These are phyloP conservation scores for Rosa rugosa DNA, from an alignment of 306 rosid genomes.

Conservation along the genomic window DNA sequence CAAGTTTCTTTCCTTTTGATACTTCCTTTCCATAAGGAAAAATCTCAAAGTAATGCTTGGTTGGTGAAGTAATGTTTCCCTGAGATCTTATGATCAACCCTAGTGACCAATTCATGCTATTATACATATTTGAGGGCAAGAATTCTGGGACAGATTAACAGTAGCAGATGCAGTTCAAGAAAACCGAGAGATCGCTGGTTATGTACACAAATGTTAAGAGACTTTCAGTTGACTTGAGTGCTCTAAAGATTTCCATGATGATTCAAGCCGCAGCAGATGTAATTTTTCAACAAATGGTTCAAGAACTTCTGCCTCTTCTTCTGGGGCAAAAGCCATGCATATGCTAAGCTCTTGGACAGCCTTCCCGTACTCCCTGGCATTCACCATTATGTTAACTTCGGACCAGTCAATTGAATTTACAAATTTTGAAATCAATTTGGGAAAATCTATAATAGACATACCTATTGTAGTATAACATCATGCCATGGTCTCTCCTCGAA, in stretches of 20 bases:
- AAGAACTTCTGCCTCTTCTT: slow-evolving; percentile 21
- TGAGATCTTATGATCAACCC: not conserved
- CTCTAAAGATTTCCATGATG: slow-evolving; percentile 19
- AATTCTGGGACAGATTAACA: not conserved
- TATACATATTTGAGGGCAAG: not conserved
- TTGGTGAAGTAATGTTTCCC: not conserved
- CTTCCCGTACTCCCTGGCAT: slow-evolving; percentile 18
- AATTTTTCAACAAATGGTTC: slow-evolving; percentile 21
- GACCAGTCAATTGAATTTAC: not conserved
- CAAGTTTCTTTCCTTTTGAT: not conserved
- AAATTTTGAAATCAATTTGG: not conserved
- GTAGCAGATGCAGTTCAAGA: not conserved
- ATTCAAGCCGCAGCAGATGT: slow-evolving; percentile 20
- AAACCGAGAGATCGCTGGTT: not conserved
- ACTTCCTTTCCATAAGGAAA: not conserved
- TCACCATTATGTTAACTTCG: not conserved
- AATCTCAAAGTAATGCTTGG: not conserved
- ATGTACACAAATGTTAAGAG: not conserved
- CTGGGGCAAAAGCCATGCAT: slow-evolving; percentile 26
- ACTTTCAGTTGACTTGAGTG: slow-evolving; percentile 14
- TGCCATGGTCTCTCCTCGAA: slow-evolving; percentile 23
- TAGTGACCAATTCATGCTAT: not conserved
- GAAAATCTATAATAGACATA: not conserved
- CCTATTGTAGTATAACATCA: slow-evolving; percentile 20
- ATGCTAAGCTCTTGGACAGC: slow-evolving; percentile 21